Evolutionary conservation across 768 basidiomycete species (phyloP), one percentile per base, ranked within the genome.

Genomic region (Rhodotorula graminis): DNA sequence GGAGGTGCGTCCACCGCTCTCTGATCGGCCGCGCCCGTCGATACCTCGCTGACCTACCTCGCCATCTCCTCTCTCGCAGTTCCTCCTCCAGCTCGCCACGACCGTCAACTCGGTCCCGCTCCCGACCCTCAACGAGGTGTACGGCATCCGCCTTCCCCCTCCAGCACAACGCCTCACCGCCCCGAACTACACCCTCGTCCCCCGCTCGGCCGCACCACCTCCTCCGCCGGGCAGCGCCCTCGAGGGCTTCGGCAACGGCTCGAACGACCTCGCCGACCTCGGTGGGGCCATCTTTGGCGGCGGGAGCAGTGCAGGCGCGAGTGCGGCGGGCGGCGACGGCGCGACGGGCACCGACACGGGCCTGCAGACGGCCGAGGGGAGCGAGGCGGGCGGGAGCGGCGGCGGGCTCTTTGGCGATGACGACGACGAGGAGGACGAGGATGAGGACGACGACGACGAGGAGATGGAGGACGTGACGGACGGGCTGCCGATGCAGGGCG

Each of bases 31-130:
- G n/a, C n/a, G n/a, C n/a, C n/a, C 37, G 10, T 50, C 10, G 21
- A 10, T 3, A 50, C 19, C 49, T 21, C 47, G 47, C 47, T 49
- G 47, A 49, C 47, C 47, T 7, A 52, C 70, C 44, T 40, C 61
- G 46, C 55, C 27, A 15, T 29, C 58, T 3, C 49, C 62, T n/a
- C 44, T 23, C 16, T 4, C 40, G 37, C 70, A 83, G 82, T 83
- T 82, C 77, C 80, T 84, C 16, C 79, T 81, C 11, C 77, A 79
- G 25, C 64, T 83, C 42, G 81, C 83, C 4, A 79, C 81, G 31
- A 77, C 80, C 37, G 78, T 84, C 60, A 84, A 84, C 72, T 78
- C 80, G 1, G 77, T 80, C 25, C 82, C 83, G 0, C 78, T 84
- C 2, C 83, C 83, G 0, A 77, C 81, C 40, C 72, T 84, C 40